Base-by-base conservation (phyloP, 2,329 filamentous ascomycete genomes). In the Fusarium foetens region DNA sequence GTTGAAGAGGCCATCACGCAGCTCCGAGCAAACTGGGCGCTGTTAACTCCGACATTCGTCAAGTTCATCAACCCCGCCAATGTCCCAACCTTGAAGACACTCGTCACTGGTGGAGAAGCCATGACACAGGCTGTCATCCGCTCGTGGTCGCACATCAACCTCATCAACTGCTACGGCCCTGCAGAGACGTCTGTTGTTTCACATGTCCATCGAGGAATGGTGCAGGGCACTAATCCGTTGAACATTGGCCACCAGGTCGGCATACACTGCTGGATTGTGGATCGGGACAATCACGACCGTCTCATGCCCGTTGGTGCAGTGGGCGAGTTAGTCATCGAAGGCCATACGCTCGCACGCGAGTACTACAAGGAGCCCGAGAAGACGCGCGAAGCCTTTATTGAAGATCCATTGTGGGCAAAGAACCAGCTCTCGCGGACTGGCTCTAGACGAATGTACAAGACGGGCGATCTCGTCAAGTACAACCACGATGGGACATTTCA, bases 291-390 rank as follows among this genome's bases (percentile, higher is more conserved):
- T 27, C 68, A 73, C 36, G 21, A 79, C 27, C 63, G 70, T 4
- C 74, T 81, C 1, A 70, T 76, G 48, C 79, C 80, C 0, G 41
- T 81, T 3, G 80, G 80, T 1, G 72, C 71, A 0, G 57, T 79
- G 1, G 81, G 81, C 0, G 82, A 84, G 70, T 61, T 84, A 5
- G 63, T 82, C 6, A 75, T 86, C 13, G 82, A 82, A 49, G 61
- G 74, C 17, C 54, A 68, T 48, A 82, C 83, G 1, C 83, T 89
- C 14, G 86, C 84, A 21, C 79, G 83, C 21, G 86, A 86, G 42
- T 89, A 89, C 65, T 78, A 87, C 29, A 84, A 86, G 54, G 77
- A 81, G 8, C 58, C 76, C 6, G 63, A 76, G 11, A 74, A 69
- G 54, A 82, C 85, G 79, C 49, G 76, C 59, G n/a, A 73, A 11